These are phyloP conservation scores for Daldinia childiae DNA, from an alignment of 495 filamentous ascomycete genomes.

Conservation along the genomic window DNA sequence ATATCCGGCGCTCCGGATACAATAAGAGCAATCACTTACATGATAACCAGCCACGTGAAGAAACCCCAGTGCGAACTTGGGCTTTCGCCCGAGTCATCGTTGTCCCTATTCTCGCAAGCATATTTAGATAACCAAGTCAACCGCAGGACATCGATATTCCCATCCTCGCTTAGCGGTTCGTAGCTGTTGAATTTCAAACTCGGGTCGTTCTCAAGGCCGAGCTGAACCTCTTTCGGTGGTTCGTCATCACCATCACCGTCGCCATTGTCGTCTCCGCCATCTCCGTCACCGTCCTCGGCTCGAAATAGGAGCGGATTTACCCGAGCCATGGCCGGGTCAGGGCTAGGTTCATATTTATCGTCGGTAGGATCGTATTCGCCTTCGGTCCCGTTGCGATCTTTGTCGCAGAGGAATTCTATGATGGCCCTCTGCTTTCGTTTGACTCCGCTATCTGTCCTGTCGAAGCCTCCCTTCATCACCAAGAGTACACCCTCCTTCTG, in stretches of 20 bases:
- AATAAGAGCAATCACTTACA: slow-evolving; percentile 69
- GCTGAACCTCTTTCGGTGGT: slow-evolving; percentile 56
- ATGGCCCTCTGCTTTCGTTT: slow-evolving; percentile 71
- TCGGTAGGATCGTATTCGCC: slow-evolving; percentile 63
- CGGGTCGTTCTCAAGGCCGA: slow-evolving; percentile 54
- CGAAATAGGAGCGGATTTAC: slow-evolving; percentile 25
- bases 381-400: slow-evolving; percentile 73
- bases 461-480: slow-evolving; percentile 73
- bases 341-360: slow-evolving; percentile 48
- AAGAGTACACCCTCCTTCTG: slow-evolving; percentile 74
- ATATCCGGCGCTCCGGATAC: not conserved
- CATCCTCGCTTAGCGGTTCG: slow-evolving; percentile 56
- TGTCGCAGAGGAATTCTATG: slow-evolving; percentile 86
- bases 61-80: slow-evolving; percentile 78
- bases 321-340: not conserved
- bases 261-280: slow-evolving; percentile 45
- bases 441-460: slow-evolving; percentile 51
- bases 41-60: slow-evolving; percentile 96
- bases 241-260: slow-evolving; percentile 51
- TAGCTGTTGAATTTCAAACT: slow-evolving; percentile 81
- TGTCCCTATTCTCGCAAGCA: slow-evolving; percentile 73
- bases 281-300: slow-evolving; percentile 43
- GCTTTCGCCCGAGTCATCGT: slow-evolving; percentile 52
- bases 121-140: slow-evolving; percentile 87
- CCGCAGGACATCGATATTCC: slow-evolving; percentile 63